Evolutionary conservation across 768 basidiomycete species (phyloP).

Genomic region (Coprinopsis strossmayeri): DNA sequence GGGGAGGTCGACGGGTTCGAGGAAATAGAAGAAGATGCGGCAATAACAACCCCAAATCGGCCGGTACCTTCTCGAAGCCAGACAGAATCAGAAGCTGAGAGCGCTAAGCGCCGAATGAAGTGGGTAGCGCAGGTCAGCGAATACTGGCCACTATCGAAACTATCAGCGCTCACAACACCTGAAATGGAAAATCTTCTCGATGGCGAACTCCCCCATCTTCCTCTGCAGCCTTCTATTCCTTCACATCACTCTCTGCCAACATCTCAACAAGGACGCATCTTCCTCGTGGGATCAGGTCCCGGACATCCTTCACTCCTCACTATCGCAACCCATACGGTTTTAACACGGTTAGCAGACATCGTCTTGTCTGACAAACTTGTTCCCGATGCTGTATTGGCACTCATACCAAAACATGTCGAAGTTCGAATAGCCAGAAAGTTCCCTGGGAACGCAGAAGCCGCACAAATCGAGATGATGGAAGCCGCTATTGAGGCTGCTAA

Average conservation of each 20-base stretch:
- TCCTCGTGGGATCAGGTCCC: constrained; percentile 91
- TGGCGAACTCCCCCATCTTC: constrained; percentile 22
- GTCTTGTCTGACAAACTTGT: constrained; percentile 97
- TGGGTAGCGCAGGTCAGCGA: constrained; percentile 97
- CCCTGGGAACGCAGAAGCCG: constrained; percentile 94
- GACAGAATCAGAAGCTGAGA: constrained; percentile 36
- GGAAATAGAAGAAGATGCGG: constrained; percentile 48
- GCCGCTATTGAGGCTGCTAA: constrained; percentile 79
- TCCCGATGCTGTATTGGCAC: constrained; percentile 75
- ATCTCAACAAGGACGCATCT: constrained; percentile 57
- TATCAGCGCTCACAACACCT: constrained; percentile 57
- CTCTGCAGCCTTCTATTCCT: constrained; percentile 3
- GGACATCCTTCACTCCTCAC: constrained; percentile 93
- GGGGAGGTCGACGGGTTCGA: constrained; percentile 24
- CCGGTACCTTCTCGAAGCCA: constrained; percentile 51
- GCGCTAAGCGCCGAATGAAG: constrained; percentile 63
- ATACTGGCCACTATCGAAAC: constrained; percentile 82
- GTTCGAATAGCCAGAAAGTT: constrained; percentile 94
- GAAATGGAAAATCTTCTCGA: constrained; percentile 66
- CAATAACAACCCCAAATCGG: constrained; percentile 55
- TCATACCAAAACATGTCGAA: constrained; percentile 68
- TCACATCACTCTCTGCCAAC: constrained; percentile 28
- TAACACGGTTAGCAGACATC: constrained; percentile 76
- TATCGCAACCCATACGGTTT: constrained; percentile 71
- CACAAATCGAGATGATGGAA: constrained; percentile 93